Evolutionary conservation across 2,329 filamentous ascomycete genomes (phyloP).

Genomic region (Lachnellula subtilissima): DNA sequence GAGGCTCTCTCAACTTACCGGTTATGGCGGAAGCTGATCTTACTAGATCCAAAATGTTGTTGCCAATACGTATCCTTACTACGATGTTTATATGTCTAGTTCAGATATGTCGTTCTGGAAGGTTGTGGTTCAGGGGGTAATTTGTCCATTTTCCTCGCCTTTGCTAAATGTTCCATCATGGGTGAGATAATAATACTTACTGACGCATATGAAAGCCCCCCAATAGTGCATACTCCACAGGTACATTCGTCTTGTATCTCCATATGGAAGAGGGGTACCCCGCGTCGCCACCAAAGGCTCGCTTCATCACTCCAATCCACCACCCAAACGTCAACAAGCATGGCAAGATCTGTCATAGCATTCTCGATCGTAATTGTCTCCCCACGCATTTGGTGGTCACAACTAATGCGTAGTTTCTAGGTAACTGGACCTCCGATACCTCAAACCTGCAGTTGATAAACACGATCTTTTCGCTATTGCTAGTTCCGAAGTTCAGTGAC

Average conservation of each 20-base stretch:
- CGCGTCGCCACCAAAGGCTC: slow-evolving; percentile 2
- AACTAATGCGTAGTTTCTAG: background rate
- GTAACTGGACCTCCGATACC: slow-evolving; percentile 10
- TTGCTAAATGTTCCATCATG: background rate
- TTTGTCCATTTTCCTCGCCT: background rate
- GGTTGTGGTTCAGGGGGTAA: slow-evolving; percentile 8
- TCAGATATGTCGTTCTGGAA: slow-evolving; percentile 14
- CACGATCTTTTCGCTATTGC: slow-evolving; percentile 7
- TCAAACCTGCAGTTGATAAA: slow-evolving; percentile 9
- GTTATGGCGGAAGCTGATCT: background rate
- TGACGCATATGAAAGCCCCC: background rate
- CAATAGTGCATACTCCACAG: slow-evolving; percentile 6
- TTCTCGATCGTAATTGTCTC: slow-evolving; percentile 3
- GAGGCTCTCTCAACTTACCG: background rate
- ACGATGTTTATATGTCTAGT: slow-evolving; percentile 9
- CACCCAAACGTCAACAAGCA: slow-evolving; percentile 14
- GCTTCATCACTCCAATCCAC: slow-evolving; percentile 10
- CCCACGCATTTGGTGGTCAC: background rate
- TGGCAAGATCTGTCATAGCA: slow-evolving; percentile 10
- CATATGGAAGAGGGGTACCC: slow-evolving; percentile 10
- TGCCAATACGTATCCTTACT: slow-evolving; percentile 5
- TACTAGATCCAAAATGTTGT: slow-evolving; percentile 1
- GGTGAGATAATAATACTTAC: background rate
- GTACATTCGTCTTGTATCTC: slow-evolving; percentile 8
- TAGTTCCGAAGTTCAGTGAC: slow-evolving; percentile 10